phyloP scores from a whole-genome alignment of 306 rosid genomes.

The Prunus kanzakura region DNA sequence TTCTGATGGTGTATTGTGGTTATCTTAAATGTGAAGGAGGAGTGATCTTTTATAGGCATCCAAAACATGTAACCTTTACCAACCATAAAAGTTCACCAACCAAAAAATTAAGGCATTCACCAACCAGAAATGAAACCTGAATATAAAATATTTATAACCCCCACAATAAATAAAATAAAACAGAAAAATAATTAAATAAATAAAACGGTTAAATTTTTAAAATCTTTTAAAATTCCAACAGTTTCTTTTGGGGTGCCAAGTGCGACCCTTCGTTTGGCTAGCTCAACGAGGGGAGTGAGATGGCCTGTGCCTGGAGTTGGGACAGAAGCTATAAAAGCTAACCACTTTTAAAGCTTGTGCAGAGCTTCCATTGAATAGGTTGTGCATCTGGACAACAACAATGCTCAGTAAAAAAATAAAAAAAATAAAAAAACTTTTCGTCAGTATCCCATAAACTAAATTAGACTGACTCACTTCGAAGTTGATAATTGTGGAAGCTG shows the following conservation, averaged over 20 bases:
- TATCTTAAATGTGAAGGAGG: no score
- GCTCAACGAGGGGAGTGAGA: constrained; percentile 14
- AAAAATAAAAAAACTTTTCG: background rate
- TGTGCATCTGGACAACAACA: constrained; percentile 49
- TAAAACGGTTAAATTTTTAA: no score
- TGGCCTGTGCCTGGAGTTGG: constrained; percentile 9
- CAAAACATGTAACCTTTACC: no score
- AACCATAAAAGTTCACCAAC: no score
- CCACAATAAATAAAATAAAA: no score
- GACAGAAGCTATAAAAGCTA: background rate
- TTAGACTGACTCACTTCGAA: background rate
- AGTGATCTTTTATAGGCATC: no score
- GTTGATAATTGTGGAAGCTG: background rate
- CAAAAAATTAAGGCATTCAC: no score
- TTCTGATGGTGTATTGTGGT: no score
- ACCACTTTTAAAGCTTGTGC: constrained; percentile 24
- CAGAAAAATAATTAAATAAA: no score
- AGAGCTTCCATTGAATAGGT: constrained; percentile 74
- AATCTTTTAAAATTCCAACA: background rate
- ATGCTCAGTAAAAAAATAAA: background rate
- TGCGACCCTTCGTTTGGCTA: constrained; percentile 19
- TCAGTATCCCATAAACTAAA: no score
- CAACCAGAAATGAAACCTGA: no score
- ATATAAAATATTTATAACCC: no score
- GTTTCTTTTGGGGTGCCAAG: background rate